Conservation (phyloP, 352 stramenopile species). For the Phytophthora foliorum region DNA sequence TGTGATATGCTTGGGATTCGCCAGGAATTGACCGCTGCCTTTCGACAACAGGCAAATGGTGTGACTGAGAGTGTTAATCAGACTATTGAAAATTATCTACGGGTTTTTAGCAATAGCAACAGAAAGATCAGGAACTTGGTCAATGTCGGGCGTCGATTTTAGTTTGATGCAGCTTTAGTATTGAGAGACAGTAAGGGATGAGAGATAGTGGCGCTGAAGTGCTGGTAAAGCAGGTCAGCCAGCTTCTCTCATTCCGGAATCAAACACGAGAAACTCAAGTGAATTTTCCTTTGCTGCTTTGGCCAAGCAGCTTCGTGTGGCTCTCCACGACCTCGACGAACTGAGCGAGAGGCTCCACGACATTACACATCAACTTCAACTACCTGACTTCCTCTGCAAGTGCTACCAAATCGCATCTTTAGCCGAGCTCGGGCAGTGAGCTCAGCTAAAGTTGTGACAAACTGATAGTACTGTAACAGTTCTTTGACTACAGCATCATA, state of each 20-base stretch:
- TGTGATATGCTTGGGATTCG: too few relatives aligned
- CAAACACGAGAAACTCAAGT: background rate
- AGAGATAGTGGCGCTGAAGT: background rate
- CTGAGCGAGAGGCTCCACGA: background rate
- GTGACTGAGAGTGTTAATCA: slow-evolving; percentile 28
- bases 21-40: too few relatives aligned
- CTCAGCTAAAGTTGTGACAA: background rate
- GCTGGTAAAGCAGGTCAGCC: background rate
- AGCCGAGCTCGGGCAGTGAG: background rate
- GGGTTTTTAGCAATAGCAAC: slow-evolving; percentile 2
- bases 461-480: too few relatives aligned
- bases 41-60: slow-evolving; percentile 21
- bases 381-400: background rate
- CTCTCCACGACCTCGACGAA: background rate
- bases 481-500: too few relatives aligned
- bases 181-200: background rate
- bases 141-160: too few relatives aligned
- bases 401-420: background rate
- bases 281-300: background rate
- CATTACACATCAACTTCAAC: background rate
- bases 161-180: background rate
- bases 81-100: slow-evolving; percentile 25
- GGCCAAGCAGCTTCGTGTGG: background rate
- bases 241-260: background rate
- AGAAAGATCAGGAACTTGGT: too few relatives aligned